Evolutionary conservation across 2,329 filamentous ascomycete genomes (phyloP), one percentile per base, ranked within the genome.

Genomic region (Botrytis squamosa): DNA sequence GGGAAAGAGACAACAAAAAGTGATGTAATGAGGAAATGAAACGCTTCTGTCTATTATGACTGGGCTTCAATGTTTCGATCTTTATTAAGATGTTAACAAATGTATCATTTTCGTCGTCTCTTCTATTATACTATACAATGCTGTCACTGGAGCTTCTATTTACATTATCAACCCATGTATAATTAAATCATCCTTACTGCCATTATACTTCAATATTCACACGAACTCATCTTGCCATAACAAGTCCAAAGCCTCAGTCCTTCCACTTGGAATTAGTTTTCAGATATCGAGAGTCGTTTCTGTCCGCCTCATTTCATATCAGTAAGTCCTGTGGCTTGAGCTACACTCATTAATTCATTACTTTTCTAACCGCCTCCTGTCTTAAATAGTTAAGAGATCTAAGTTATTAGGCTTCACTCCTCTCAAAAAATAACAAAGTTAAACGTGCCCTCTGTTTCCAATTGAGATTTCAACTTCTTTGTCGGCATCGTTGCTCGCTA

Each of bases 321-420:
- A 33, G 33, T 33, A 33, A 33, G 33, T 33, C 33, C 33, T 33
- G 33, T 33, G 33, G 33, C 33, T 33, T 33, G 18, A 44, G 18
- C 18, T 44, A 44, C 44, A 22, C 0, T 22, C 4, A 46, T 46
- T 20, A 9, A 22, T 46, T 7, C 9, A 1, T 2, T 9, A 4
- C 7, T 4, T 46, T 20, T 46, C 0, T 0, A 22, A 22, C 9
- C 7, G 8, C 3, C 7, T 9, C 7, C 3, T 22, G 3, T 2
- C 44, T 46, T 22, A 46, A 8, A 46, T 9, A 22, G 1, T 22
- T 3, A 46, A 46, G 44, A 46, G 2, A 46, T 46, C 18, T 46
- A 20, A 18, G 8, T 8, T 1, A 46, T 46, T 20, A 0, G n/a
- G n/a, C 55, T 33, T 33, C n/a, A 20, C 14, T 33, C 8, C 16